phyloP scores from a whole-genome alignment of 2,329 filamentous ascomycete genomes.

The Phialophora expanda region DNA sequence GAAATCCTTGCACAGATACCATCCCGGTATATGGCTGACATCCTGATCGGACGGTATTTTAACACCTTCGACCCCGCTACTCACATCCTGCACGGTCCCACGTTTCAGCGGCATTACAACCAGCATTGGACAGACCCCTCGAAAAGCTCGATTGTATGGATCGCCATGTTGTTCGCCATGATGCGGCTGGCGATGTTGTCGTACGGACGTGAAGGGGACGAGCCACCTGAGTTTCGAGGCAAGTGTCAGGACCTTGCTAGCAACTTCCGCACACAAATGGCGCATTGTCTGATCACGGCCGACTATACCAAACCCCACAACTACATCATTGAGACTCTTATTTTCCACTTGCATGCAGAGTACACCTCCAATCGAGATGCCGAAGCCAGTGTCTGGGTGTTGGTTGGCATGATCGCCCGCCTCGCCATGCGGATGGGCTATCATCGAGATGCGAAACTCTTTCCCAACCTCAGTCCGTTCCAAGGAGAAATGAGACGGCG shows the following conservation, averaged over 20 bases:
- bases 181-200: conserved; percentile 69
- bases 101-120: conserved; percentile 76
- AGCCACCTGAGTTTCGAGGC: conserved; percentile 66
- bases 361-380: conserved; percentile 64
- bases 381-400: conserved; percentile 64
- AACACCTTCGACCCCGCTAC: conserved; percentile 74
- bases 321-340: conserved; percentile 65
- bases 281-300: conserved; percentile 67
- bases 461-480: conserved; percentile 64
- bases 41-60: conserved; percentile 87
- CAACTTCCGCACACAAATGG: conserved; percentile 59
- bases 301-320: conserved; percentile 67
- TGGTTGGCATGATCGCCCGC: conserved; percentile 64
- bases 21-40: conserved; percentile 78
- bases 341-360: conserved; percentile 67
- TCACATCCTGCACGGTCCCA: conserved; percentile 79
- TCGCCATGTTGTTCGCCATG: conserved; percentile 67
- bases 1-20: conserved; percentile 83
- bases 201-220: conserved; percentile 65
- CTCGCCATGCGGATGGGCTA: conserved; percentile 71
- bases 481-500: conserved; percentile 64
- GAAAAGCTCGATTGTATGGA: conserved; percentile 64
- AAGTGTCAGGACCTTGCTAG: conserved; percentile 57
- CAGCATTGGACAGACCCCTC: conserved; percentile 65
- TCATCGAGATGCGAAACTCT: conserved; percentile 66